Evolutionary conservation across 2,329 filamentous ascomycete genomes (phyloP).

Genomic region (Colletotrichum sp.): DNA sequence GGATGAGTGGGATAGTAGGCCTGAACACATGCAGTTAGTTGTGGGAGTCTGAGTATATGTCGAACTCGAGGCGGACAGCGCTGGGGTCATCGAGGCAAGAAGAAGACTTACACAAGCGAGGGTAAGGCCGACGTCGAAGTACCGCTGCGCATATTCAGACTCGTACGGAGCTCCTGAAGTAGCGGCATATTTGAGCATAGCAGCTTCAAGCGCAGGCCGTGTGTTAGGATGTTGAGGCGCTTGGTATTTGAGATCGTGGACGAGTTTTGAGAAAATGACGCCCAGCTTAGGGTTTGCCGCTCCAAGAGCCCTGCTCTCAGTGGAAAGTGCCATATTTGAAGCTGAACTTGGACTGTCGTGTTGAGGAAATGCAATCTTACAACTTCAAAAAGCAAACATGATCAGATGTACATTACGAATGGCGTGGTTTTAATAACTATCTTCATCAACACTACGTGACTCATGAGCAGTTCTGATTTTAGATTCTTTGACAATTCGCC

Average conservation of each 20-base stretch:
- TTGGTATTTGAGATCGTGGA: background rate
- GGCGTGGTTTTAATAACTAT: background rate
- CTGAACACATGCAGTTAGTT: background rate
- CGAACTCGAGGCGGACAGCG: background rate
- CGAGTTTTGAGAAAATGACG: background rate
- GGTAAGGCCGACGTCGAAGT: background rate
- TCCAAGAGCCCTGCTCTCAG: background rate
- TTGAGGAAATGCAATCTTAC: background rate
- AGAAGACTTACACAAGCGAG: background rate
- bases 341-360: background rate
- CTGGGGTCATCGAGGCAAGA: background rate
- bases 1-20: background rate
- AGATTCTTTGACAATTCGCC: background rate
- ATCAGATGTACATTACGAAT: background rate
- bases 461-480: background rate
- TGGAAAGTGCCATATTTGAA: background rate
- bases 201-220: background rate
- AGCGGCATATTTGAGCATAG: background rate
- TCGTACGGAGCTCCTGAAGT: background rate
- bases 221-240: background rate
- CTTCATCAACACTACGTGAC: background rate
- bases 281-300: background rate
- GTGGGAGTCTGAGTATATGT: background rate
- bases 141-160: background rate
- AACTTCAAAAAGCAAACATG: background rate